Evolutionary conservation across 2,329 filamentous ascomycete genomes (phyloP).

Genomic region (Trichoderma semiorbis): DNA sequence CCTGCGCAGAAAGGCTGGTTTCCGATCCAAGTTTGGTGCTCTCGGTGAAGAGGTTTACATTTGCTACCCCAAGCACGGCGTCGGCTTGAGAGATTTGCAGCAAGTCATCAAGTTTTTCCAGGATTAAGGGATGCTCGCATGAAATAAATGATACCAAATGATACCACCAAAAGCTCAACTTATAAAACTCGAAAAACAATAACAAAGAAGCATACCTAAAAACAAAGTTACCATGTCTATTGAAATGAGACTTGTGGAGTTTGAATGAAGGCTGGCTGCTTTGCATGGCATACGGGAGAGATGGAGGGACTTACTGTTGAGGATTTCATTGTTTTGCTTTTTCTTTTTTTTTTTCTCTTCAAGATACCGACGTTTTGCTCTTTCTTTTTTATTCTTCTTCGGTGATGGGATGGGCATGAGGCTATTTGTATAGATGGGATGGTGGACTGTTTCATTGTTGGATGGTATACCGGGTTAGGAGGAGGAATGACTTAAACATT

Average conservation of each 20-base stretch:
- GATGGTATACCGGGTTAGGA: background rate
- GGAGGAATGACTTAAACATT: background rate
- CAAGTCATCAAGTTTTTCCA: constrained; percentile 91
- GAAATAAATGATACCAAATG: background rate
- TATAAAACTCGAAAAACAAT: background rate
- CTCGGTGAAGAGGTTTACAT: constrained; percentile 83
- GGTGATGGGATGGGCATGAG: constrained; percentile 8
- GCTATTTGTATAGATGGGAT: background rate
- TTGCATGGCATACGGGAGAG: background rate
- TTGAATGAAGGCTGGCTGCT: background rate
- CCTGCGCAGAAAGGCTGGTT: constrained; percentile 80
- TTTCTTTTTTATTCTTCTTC: background rate
- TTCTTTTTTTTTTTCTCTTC: background rate
- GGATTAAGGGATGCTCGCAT: constrained; percentile 44
- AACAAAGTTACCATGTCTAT: background rate
- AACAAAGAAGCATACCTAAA: background rate
- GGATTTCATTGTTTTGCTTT: background rate
- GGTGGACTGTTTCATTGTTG: background rate
- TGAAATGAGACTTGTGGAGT: background rate
- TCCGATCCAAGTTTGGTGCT: constrained; percentile 86
- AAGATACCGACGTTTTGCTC: constrained; percentile 5
- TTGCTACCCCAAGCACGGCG: constrained; percentile 80
- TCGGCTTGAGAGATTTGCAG: constrained; percentile 76
- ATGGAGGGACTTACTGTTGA: background rate
- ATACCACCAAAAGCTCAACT: background rate